Evolutionary conservation across 2,329 filamentous ascomycete species (phyloP).

Genomic region (Aspergillus sp.): DNA sequence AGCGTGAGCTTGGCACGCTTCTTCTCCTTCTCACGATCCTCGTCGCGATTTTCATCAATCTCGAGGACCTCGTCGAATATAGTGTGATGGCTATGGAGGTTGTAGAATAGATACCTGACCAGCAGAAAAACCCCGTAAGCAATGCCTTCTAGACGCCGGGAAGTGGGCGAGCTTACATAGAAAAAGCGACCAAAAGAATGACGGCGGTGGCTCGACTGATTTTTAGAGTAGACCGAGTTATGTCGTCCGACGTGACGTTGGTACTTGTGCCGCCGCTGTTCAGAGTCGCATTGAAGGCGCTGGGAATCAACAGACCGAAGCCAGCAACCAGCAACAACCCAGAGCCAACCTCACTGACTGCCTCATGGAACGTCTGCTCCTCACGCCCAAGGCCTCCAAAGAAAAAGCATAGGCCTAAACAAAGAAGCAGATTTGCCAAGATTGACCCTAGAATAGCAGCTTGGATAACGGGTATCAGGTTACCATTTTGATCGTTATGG

Average conservation of each 20-base stretch:
- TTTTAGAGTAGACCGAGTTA: slow-evolving; percentile 57
- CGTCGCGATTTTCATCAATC: slow-evolving; percentile 66
- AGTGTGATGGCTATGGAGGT: slow-evolving; percentile 73
- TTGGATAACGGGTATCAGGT: slow-evolving; percentile 67
- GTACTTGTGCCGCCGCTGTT: slow-evolving; percentile 44
- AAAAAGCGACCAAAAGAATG: slow-evolving; percentile 68
- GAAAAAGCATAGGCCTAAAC: slow-evolving; percentile 77
- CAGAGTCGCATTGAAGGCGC: slow-evolving; percentile 48
- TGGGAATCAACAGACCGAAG: slow-evolving; percentile 49
- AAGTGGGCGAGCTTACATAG: slow-evolving; percentile 48
- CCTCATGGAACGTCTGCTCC: slow-evolving; percentile 69
- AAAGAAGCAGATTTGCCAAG: slow-evolving; percentile 77
- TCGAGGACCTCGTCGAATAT: slow-evolving; percentile 75
- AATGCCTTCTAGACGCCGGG: background rate
- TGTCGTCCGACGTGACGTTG: slow-evolving; percentile 35
- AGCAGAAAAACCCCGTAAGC: slow-evolving; percentile 8
- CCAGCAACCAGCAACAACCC: slow-evolving; percentile 76
- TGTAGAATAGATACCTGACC: slow-evolving; percentile 63
- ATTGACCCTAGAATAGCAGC: slow-evolving; percentile 83
- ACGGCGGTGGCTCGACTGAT: slow-evolving; percentile 72
- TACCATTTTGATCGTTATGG: slow-evolving; percentile 48
- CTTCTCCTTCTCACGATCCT: slow-evolving; percentile 61
- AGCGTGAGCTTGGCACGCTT: slow-evolving; percentile 70
- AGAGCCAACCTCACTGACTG: slow-evolving; percentile 75
- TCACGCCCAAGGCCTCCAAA: slow-evolving; percentile 68